Evolutionary conservation across 108 stramenopile genomes (phyloP).

Genomic region (Cyclotella distinguenda): DNA sequence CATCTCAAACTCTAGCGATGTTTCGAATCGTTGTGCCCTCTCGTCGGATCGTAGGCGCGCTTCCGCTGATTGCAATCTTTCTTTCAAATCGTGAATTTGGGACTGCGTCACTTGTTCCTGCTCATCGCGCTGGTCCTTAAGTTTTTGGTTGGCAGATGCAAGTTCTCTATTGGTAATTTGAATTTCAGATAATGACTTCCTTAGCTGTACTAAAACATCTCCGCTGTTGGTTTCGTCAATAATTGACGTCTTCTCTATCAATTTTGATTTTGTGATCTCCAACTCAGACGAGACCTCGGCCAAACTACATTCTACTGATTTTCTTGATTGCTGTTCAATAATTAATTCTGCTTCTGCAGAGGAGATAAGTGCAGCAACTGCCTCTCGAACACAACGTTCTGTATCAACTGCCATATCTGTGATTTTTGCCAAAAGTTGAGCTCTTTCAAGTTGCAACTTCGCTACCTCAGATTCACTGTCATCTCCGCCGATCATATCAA

Average conservation of each 20-base stretch:
- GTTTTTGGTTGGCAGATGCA: conserved; percentile 16
- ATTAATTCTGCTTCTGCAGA: conserved; percentile 70
- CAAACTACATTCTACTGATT: conserved; percentile 55
- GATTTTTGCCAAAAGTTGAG: conserved; percentile 61
- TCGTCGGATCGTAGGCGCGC: conserved; percentile 42
- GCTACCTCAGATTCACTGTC: conserved; percentile 53
- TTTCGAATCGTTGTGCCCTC: conserved; percentile 59
- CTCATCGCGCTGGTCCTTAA: conserved; percentile 33
- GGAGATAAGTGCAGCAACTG: conserved; percentile 62
- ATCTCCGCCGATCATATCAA: conserved; percentile 18
- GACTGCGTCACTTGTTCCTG: conserved; percentile 18
- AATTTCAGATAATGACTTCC: conserved; percentile 20
- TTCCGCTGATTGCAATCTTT: conserved; percentile 37
- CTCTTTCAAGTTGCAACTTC: conserved; percentile 72
- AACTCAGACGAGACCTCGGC: conserved; percentile 53
- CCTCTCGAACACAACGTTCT: conserved; percentile 71
- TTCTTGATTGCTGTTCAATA: conserved; percentile 65
- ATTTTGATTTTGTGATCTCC: conserved; percentile 27
- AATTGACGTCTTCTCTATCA: neutral
- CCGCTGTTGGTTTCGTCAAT: conserved; percentile 4
- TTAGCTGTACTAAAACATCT: conserved; percentile 12
- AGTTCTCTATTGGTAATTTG: conserved; percentile 20
- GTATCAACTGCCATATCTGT: conserved; percentile 57
- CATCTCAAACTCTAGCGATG: conserved; percentile 61
- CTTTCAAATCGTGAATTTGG: conserved; percentile 34